These are phyloP conservation scores for Cryptosporidium felis DNA, from an alignment of 169 alveolate species.

Conservation along the genomic window DNA sequence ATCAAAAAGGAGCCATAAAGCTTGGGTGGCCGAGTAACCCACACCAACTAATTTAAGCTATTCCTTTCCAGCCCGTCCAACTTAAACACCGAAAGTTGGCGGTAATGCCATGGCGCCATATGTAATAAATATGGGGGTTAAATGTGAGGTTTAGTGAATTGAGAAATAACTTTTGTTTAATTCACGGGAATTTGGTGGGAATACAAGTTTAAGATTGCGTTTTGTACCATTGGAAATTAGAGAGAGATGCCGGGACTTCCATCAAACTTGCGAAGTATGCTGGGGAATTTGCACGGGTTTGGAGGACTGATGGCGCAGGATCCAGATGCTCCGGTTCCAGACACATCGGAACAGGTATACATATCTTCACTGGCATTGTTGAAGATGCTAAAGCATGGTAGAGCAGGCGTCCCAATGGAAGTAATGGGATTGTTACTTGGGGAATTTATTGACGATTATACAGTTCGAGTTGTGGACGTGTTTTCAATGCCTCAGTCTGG, in stretches of 20 bases:
- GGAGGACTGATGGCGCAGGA: constrained; percentile 70
- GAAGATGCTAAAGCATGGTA: constrained; percentile 98
- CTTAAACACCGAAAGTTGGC: too few relatives aligned
- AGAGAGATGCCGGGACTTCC: constrained; percentile 45
- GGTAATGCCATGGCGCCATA: too few relatives aligned
- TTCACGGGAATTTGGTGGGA: neutral
- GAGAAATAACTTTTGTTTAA: neutral
- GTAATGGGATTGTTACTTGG: constrained; percentile 99
- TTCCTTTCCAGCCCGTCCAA: too few relatives aligned
- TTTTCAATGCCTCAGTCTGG: constrained; percentile 99
- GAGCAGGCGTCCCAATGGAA: constrained; percentile 99
- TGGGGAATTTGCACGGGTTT: constrained; percentile 64
- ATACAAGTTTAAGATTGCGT: neutral
- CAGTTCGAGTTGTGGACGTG: constrained; percentile 99
- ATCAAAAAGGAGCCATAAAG: constrained; percentile 61
- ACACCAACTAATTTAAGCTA: too few relatives aligned
- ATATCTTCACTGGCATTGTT: constrained; percentile 95
- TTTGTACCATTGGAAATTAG: neutral
- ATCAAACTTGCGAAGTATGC: constrained; percentile 60
- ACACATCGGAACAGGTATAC: constrained; percentile 95
- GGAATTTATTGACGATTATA: constrained; percentile 98
- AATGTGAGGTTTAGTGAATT: neutral
- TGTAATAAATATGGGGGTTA: constrained; percentile 35
- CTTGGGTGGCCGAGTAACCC: constrained; percentile 42
- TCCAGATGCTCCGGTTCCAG: constrained; percentile 77